phyloP scores from a whole-genome alignment of 495 filamentous ascomycete species.

The Pyrenopolyporus hunteri region DNA sequence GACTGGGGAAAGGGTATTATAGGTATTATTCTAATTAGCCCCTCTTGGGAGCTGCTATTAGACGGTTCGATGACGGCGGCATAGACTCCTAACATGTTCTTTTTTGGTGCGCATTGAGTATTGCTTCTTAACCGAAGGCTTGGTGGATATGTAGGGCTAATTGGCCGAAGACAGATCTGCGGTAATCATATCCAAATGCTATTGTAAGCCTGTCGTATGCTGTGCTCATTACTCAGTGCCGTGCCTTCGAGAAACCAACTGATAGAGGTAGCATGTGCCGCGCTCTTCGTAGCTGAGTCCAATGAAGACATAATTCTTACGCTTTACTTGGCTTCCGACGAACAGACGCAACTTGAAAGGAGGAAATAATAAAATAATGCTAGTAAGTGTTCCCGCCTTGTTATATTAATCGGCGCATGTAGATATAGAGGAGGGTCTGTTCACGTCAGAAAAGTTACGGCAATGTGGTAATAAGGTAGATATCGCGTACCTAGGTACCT shows the following conservation, averaged over 20 bases:
- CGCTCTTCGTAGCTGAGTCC: constrained; percentile 22
- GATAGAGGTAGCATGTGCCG: constrained; percentile 1
- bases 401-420: neutral
- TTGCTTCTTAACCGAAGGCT: constrained; percentile 20
- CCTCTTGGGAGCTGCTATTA: constrained; percentile 10
- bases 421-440: no score
- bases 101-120: constrained; percentile 34
- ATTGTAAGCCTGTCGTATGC: constrained; percentile 26
- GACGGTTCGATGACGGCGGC: constrained; percentile 22
- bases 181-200: constrained; percentile 29
- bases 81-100: constrained; percentile 15
- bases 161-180: constrained; percentile 33
- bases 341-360: no score
- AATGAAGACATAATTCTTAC: constrained; percentile 2
- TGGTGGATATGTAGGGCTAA: constrained; percentile 22
- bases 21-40: constrained; percentile 14
- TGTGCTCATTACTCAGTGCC: constrained; percentile 14
- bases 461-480: no score
- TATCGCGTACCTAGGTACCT: no score
- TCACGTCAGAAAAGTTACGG: no score
- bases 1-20: no score
- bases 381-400: neutral
- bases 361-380: no score
- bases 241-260: constrained; percentile 7
- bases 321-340: neutral